Evolutionary conservation across 306 rosid species (phyloP).

Genomic region (Hylodesmum podocarpum): DNA sequence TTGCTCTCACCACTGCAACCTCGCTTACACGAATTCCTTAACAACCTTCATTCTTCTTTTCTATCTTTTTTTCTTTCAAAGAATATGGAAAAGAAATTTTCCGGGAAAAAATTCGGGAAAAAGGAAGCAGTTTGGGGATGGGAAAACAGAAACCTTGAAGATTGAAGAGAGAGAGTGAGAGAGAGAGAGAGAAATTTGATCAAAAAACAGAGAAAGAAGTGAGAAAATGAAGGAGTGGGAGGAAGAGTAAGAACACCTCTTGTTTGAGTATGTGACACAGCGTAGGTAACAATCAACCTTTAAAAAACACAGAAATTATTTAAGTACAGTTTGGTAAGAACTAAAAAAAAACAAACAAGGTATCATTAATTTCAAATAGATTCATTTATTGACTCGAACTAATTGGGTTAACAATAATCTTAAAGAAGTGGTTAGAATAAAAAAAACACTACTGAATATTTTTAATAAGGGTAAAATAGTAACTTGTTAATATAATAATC

Average conservation of each 20-base stretch:
- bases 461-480: no score
- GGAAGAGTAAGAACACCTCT: not conserved
- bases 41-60: conserved; percentile 31
- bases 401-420: not conserved
- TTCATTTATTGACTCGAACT: not conserved
- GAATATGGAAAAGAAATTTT: conserved; percentile 34
- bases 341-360: not conserved
- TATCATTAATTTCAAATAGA: not conserved
- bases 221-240: conserved; percentile 20
- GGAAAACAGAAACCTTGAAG: conserved; percentile 16
- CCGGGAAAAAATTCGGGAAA: conserved; percentile 42
- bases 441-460: not conserved
- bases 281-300: not conserved
- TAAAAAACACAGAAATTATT: not conserved
- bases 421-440: not conserved
- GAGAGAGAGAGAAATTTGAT: conserved; percentile 18
- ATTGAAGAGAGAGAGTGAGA: not conserved
- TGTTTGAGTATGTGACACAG: not conserved
- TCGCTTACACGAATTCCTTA: conserved; percentile 36
- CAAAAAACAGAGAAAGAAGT: not conserved
- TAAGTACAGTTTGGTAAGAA: not conserved
- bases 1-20: conserved; percentile 29
- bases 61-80: conserved; percentile 1
- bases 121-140: conserved; percentile 7
- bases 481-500: no score